phyloP scores from a whole-genome alignment of 305 asterid genomes.

The Galium porrigens region DNA sequence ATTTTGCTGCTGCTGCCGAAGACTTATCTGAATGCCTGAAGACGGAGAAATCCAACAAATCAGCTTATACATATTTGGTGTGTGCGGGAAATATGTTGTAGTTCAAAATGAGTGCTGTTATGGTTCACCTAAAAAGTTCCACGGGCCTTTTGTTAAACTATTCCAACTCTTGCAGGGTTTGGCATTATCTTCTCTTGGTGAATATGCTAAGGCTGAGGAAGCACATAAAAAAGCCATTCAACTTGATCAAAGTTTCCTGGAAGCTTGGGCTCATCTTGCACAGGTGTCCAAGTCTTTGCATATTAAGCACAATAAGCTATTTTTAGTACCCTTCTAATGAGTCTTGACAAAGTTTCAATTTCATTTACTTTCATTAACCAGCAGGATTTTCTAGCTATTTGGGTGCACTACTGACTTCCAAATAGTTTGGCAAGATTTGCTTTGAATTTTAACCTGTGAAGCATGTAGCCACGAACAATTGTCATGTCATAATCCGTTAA shows the following conservation, averaged over 20 bases:
- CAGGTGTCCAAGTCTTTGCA: slow-evolving; percentile 42
- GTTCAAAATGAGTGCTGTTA: slow-evolving; percentile 17
- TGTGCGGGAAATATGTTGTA: slow-evolving; percentile 18
- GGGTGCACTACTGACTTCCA: neutral
- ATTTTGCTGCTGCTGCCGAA: slow-evolving; percentile 72
- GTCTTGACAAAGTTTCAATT: neutral
- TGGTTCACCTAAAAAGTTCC: neutral
- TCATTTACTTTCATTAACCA: neutral
- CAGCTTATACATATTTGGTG: slow-evolving; percentile 93
- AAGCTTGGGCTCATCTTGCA: slow-evolving; percentile 95
- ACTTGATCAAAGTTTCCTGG: slow-evolving; percentile 60
- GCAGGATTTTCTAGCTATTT: neutral
- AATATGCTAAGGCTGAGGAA: slow-evolving; percentile 69
- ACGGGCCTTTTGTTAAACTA: slow-evolving; percentile 15
- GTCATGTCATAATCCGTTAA: neutral
- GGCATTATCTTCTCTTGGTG: slow-evolving; percentile 78
- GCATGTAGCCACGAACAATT: neutral
- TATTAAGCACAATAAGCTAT: slow-evolving; percentile 3
- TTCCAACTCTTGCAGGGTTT: slow-evolving; percentile 52
- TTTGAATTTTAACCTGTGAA: neutral
- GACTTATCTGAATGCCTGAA: slow-evolving; percentile 76
- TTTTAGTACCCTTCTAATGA: neutral
- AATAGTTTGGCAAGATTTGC: neutral
- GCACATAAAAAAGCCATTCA: slow-evolving; percentile 80
- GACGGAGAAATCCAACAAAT: slow-evolving; percentile 70